Base-by-base conservation (phyloP, 371 early-diverging fungal genomes). In the Mortierella sp. region DNA sequence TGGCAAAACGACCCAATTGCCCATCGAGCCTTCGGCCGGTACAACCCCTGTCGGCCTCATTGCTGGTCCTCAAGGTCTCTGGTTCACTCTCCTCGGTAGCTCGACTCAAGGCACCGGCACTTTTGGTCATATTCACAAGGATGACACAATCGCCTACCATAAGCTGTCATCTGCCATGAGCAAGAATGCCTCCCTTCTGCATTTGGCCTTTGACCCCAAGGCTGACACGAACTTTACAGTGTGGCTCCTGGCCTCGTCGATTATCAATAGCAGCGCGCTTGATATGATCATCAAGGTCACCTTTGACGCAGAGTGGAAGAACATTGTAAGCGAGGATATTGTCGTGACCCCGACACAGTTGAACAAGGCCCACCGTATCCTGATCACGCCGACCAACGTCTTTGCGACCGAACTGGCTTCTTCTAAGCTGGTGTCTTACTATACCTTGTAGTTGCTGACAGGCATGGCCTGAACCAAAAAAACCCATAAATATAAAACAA, bases 201-300 rank as follows among this genome's bases (percentile, higher is more conserved):
- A 83, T 48, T 60, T 83, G 48, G 77, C 70, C 44, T 76, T 83
- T 28, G 83, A 83, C 28, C 70, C 55, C 47, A 34, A 79, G 21
- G 42, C 48, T 44, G 19, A 48, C 0, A 70, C 31, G 14, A 83
- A 38, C 76, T 26, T 73, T 45, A 38, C 70, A 0, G 55, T 83
- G 50, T 83, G 83, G 83, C 60, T 83, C 24, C 34, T 83, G 48
- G 73, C 83, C 14, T 83, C 83, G 1, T 83, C 83, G 31, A 83
- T 83, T 57, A 54, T 79, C 75, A 74, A 83, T 52, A 48, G 21
- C 65, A 58, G 52, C 7, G 83, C 83, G 38, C 58, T 83, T 47
- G 80, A 83, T 28, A 76, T 73, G 83, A 45, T 83, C 45, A 79
- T 83, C 74, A 79, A 74, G 76, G 80, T 80, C 2, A 55, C 68